phyloP scores from a whole-genome alignment of 140 eudicot species.

The Senecio squalidus region DNA sequence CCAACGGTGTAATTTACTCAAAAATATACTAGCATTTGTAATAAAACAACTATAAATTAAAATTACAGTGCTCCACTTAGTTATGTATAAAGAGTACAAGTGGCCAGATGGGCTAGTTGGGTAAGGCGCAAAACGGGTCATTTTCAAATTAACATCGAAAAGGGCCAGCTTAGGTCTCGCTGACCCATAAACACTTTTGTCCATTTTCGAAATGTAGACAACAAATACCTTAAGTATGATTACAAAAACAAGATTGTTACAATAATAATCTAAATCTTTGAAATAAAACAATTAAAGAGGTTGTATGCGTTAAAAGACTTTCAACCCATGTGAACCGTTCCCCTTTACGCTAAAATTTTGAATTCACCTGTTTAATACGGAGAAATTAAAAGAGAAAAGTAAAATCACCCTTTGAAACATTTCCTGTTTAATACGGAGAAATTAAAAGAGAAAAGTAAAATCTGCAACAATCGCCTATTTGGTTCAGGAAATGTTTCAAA shows the following conservation, averaged over 20 bases:
- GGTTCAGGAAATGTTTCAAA: slow-evolving; percentile 97
- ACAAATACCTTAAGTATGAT: background rate
- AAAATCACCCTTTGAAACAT: too few relatives aligned
- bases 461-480: slow-evolving; percentile 83
- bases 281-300: background rate
- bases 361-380: background rate
- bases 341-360: background rate
- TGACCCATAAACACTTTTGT: background rate
- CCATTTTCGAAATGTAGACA: background rate
- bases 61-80: too few relatives aligned
- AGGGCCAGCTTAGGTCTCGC: background rate
- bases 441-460: slow-evolving; percentile 33
- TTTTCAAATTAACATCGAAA: too few relatives aligned
- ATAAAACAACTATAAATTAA: too few relatives aligned
- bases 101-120: background rate
- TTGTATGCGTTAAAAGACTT: background rate
- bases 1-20: too few relatives aligned
- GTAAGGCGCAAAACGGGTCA: background rate
- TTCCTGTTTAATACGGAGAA: background rate
- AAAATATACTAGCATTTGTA: too few relatives aligned
- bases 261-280: background rate
- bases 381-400: slow-evolving; percentile 3
- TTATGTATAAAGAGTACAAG: background rate
- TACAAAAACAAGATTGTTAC: background rate
- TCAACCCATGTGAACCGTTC: background rate